These are phyloP conservation scores for Ophiosphaerella herpotricha DNA, from an alignment of 2,329 filamentous ascomycete genomes.

Conservation along the genomic window DNA sequence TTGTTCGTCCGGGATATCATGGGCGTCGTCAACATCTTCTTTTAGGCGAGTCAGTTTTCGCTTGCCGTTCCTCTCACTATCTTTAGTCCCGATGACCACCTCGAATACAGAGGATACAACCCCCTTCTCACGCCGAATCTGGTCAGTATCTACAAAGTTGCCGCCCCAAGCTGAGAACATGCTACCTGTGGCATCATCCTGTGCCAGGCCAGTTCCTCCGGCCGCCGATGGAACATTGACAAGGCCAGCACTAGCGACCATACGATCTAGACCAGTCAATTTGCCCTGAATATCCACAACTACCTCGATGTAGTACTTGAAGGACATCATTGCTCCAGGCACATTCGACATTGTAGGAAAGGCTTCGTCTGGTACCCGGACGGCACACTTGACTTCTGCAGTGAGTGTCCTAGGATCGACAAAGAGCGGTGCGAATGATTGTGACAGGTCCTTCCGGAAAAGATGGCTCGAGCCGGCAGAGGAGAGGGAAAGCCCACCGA, in stretches of 20 bases:
- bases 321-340: constrained; percentile 91
- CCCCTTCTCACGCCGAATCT: constrained; percentile 83
- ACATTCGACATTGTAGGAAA: constrained; percentile 92
- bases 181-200: constrained; percentile 48
- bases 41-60: constrained; percentile 37
- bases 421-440: constrained; percentile 85
- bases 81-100: constrained; percentile 81
- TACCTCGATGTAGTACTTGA: constrained; percentile 92
- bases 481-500: constrained; percentile 83
- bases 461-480: constrained; percentile 85
- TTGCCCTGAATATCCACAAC: constrained; percentile 91
- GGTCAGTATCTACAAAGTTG: constrained; percentile 84
- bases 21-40: constrained; percentile 18
- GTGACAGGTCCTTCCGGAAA: constrained; percentile 93
- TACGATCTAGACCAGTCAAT: constrained; percentile 73
- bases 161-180: constrained; percentile 62
- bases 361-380: constrained; percentile 84
- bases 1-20: constrained; percentile 26
- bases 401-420: constrained; percentile 80
- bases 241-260: constrained; percentile 60
- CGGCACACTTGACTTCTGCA: constrained; percentile 78
- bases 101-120: constrained; percentile 89
- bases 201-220: constrained; percentile 44
- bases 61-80: constrained; percentile 65
- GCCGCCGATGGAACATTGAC: constrained; percentile 52